Evolutionary conservation across 2,329 filamentous ascomycete genomes (phyloP).

Genomic region (Arthrobotrys conoides): DNA sequence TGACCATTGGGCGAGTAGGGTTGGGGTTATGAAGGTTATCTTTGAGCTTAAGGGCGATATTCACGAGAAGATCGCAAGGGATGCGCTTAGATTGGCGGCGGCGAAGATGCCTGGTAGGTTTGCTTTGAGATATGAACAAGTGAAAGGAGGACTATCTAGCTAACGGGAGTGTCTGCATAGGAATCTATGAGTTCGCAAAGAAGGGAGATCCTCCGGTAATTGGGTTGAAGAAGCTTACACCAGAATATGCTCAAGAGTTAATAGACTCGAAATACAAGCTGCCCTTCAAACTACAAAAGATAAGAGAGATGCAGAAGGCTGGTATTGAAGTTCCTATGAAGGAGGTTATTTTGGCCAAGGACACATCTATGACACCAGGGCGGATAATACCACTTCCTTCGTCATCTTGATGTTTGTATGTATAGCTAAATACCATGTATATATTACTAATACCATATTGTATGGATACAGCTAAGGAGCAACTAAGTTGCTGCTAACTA

Average conservation of each 20-base stretch:
- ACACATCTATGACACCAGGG: constrained; percentile 59
- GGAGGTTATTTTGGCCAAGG: constrained; percentile 41
- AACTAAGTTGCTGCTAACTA: not conserved
- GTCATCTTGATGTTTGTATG: constrained; percentile 12
- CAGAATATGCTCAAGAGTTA: constrained; percentile 84
- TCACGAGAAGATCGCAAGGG: constrained; percentile 93
- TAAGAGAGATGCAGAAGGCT: constrained; percentile 75
- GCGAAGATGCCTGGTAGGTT: constrained; percentile 88
- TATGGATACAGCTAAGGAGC: constrained; percentile 5
- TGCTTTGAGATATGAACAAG: constrained; percentile 24
- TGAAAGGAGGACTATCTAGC: not conserved
- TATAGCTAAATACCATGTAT: constrained; percentile 39
- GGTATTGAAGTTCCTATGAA: constrained; percentile 51
- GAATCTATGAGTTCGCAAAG: constrained; percentile 91
- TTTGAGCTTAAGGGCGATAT: constrained; percentile 93
- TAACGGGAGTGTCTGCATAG: constrained; percentile 67
- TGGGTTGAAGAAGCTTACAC: constrained; percentile 87
- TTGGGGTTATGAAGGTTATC: constrained; percentile 89
- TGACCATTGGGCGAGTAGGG: constrained; percentile 93
- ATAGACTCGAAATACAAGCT: constrained; percentile 62
- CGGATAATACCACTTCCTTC: constrained; percentile 36
- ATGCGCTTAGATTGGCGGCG: constrained; percentile 93
- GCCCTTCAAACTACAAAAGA: constrained; percentile 75
- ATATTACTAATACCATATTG: constrained; percentile 43
- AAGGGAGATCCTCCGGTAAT: constrained; percentile 92